Percentiles rank a stretch among this genome's conserved stretches.
These are phyloP conservation scores for Fusarium azukiicola DNA, from an alignment of 2,329 filamentous ascomycete species.

Conservation along the genomic window DNA sequence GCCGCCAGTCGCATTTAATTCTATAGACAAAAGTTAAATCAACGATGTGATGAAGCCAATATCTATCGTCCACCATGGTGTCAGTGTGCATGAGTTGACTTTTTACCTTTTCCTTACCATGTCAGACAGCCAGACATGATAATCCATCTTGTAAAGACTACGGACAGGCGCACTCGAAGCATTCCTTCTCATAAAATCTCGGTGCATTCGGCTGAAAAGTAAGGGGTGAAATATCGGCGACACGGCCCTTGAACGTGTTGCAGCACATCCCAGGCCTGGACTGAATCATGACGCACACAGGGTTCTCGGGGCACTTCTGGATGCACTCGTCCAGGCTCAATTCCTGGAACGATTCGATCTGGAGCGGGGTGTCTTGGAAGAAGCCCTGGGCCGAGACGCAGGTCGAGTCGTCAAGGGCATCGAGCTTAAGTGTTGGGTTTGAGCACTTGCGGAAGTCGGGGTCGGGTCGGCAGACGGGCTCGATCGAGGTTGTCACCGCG, in stretches of 20 bases:
- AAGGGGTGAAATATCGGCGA: background rate
- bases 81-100: background rate
- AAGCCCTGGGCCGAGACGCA: background rate
- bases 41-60: constrained; percentile 47
- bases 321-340: background rate
- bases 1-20: constrained; percentile 26
- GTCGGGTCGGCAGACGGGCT: background rate
- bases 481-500: background rate
- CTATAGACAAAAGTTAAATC: constrained; percentile 51
- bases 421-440: background rate
- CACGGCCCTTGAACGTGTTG: background rate
- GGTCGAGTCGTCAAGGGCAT: background rate
- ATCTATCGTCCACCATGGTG: background rate
- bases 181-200: background rate
- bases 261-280: background rate
- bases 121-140: too few relatives aligned
- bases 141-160: background rate
- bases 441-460: background rate
- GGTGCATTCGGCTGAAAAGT: background rate
- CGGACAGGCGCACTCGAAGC: background rate
- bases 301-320: background rate
- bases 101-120: too few relatives aligned
- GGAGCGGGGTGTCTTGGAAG: too few relatives aligned
- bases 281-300: background rate
- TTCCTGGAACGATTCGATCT: background rate